These are phyloP conservation scores for Pythium periplocum DNA, from an alignment of 352 stramenopile species.

Conservation along the genomic window DNA sequence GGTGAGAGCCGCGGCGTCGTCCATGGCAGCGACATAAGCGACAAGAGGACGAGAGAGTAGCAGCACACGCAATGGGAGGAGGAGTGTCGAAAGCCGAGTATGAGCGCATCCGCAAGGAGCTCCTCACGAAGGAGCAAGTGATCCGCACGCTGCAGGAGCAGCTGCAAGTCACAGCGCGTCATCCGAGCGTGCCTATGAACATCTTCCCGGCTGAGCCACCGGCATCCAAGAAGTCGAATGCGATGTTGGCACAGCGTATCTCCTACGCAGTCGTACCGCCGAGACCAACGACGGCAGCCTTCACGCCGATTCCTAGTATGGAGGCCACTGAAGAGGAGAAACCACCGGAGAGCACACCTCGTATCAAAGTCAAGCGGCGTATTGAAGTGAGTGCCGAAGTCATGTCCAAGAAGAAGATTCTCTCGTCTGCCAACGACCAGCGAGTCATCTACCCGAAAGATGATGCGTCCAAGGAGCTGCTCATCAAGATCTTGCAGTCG, in stretches of 20 bases:
- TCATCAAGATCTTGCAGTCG: slow-evolving; percentile 59
- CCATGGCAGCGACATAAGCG: too few species aligned
- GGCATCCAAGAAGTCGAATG: too few species aligned
- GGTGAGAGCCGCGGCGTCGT: too few species aligned
- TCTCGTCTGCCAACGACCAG: slow-evolving; percentile 30
- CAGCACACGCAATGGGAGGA: slow-evolving; percentile 41
- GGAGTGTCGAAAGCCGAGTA: slow-evolving; percentile 73
- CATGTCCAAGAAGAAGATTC: slow-evolving; percentile 65
- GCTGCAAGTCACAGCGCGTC: slow-evolving; percentile 25
- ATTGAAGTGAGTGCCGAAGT: slow-evolving; percentile 77
- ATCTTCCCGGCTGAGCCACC: too few species aligned
- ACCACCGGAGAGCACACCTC: neutral
- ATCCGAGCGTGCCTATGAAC: too few species aligned
- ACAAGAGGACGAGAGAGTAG: too few species aligned
- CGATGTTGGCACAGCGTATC: too few species aligned
- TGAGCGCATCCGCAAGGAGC: slow-evolving; percentile 62
- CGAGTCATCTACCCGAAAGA: slow-evolving; percentile 60
- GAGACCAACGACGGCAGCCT: too few species aligned
- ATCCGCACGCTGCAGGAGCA: slow-evolving; percentile 58
- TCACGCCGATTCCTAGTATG: too few species aligned
- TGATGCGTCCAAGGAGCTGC: slow-evolving; percentile 43
- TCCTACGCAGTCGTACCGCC: too few species aligned
- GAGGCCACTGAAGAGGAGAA: slow-evolving; percentile 10
- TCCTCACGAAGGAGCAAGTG: slow-evolving; percentile 65
- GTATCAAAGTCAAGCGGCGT: slow-evolving; percentile 27